These are phyloP conservation scores for Penicillium oxalicum DNA, from an alignment of 2,329 filamentous ascomycete genomes.

Conservation along the genomic window DNA sequence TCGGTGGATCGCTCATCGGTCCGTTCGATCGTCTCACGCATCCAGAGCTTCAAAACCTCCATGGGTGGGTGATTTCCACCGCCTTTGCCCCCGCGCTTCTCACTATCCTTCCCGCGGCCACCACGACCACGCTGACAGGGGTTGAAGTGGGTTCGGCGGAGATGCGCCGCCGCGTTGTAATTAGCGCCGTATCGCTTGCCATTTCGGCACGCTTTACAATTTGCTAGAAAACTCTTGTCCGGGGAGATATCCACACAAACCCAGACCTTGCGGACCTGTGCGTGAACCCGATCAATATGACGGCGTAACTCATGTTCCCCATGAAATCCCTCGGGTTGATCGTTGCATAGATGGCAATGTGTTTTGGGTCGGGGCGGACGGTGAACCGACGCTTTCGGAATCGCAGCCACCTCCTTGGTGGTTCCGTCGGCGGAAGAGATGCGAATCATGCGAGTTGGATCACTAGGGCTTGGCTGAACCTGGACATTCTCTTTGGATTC, in stretches of 20 bases:
- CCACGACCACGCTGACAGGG: conserved; percentile 52
- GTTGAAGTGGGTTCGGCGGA: conserved; percentile 83
- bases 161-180: conserved; percentile 90
- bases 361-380: conserved; percentile 67
- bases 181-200: conserved; percentile 81
- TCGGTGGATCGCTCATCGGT: conserved; percentile 25
- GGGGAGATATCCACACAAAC: conserved; percentile 56
- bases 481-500: conserved; percentile 29
- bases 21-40: conserved; percentile 51
- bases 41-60: conserved; percentile 56
- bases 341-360: conserved; percentile 63
- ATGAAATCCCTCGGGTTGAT: conserved; percentile 72
- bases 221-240: conserved; percentile 60
- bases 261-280: conserved; percentile 53
- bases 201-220: conserved; percentile 76
- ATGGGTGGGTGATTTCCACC: conserved; percentile 58
- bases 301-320: conserved; percentile 76
- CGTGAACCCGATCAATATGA: conserved; percentile 64
- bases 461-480: conserved; percentile 22
- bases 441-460: conserved; percentile 46
- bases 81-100: conserved; percentile 56
- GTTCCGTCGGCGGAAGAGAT: conserved; percentile 49
- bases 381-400: conserved; percentile 50
- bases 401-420: conserved; percentile 51
- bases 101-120: conserved; percentile 53